Percentiles rank a stretch among this genome's conserved stretches.
phyloP scores from a whole-genome alignment of 306 rosid genomes.

The Vachellia pachyceras region DNA sequence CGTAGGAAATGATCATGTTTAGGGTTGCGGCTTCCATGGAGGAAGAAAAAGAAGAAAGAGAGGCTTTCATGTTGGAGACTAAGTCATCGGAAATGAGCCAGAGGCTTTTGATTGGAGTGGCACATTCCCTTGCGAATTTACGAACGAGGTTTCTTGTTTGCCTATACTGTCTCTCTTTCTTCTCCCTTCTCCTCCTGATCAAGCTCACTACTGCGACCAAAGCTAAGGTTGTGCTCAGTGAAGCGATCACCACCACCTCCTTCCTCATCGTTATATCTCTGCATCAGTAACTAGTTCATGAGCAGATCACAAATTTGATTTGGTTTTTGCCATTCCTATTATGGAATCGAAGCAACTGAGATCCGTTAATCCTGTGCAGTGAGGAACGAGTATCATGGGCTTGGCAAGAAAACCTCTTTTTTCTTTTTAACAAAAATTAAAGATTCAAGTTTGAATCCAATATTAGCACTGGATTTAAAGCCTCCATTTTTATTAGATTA shows the following conservation, averaged over 20 bases:
- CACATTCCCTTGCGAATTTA: slow-evolving; percentile 64
- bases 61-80: slow-evolving; percentile 55
- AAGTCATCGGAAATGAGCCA: slow-evolving; percentile 60
- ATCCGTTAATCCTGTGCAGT: slow-evolving; percentile 37
- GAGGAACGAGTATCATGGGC: slow-evolving; percentile 52
- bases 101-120: slow-evolving; percentile 61
- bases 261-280: slow-evolving; percentile 49
- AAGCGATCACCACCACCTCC: slow-evolving; percentile 46
- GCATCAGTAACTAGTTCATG: not conserved
- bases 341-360: slow-evolving; percentile 39
- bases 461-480: not conserved
- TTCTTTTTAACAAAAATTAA: not conserved
- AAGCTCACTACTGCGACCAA: slow-evolving; percentile 39
- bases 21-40: slow-evolving; percentile 46
- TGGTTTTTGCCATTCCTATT: not conserved
- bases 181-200: slow-evolving; percentile 45
- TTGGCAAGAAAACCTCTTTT: not conserved
- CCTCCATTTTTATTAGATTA: not conserved
- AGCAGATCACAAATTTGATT: not conserved
- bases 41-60: slow-evolving; percentile 44
- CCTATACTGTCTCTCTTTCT: slow-evolving; percentile 51
- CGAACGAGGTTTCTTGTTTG: slow-evolving; percentile 47
- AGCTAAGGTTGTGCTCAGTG: slow-evolving; percentile 43
- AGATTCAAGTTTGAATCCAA: not conserved
- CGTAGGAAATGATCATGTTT: slow-evolving; percentile 60